phyloP scores from a whole-genome alignment of 768 basidiomycete species.

The Baorangia bicolor region DNA sequence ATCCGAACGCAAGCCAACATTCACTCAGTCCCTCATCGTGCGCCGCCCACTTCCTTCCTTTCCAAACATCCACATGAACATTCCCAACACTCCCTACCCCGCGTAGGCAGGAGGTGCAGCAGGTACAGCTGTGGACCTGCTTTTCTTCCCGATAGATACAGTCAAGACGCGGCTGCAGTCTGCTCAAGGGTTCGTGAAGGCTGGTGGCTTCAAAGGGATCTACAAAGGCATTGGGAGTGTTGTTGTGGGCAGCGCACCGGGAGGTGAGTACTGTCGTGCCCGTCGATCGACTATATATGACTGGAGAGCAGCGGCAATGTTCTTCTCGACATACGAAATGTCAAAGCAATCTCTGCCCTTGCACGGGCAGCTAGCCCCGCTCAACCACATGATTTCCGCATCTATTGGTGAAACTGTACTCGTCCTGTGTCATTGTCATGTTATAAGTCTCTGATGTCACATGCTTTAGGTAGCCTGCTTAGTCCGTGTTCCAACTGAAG shows the following conservation, averaged over 20 bases:
- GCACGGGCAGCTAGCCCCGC: constrained; percentile 56
- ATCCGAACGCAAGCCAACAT: constrained; percentile 38
- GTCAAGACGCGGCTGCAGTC: constrained; percentile 95
- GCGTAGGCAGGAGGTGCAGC: constrained; percentile 84
- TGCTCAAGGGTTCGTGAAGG: constrained; percentile 74
- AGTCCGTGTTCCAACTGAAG: constrained; percentile 92
- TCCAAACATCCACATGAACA: constrained; percentile 9
- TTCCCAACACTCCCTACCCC: constrained; percentile 5
- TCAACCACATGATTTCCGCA: constrained; percentile 62
- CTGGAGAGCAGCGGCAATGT: constrained; percentile 70
- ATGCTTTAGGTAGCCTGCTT: constrained; percentile 74
- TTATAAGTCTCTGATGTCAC: constrained; percentile 9
- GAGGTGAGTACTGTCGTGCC: constrained; percentile 56
- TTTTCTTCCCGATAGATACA: constrained; percentile 97
- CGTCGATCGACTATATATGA: not conserved
- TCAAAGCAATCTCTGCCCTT: constrained; percentile 76
- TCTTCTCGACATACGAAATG: constrained; percentile 93
- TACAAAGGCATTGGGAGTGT: constrained; percentile 96
- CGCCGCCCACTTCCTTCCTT: constrained; percentile 20
- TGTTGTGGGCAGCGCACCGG: constrained; percentile 91
- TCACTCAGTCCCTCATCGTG: constrained; percentile 48
- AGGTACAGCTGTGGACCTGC: constrained; percentile 89
- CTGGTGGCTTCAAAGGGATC: constrained; percentile 87
- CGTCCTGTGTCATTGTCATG: constrained; percentile 5
- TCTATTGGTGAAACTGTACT: constrained; percentile 58